Percentiles rank a stretch among this genome's conserved stretches.
phyloP scores from a whole-genome alignment of 371 early-diverging fungal genomes.

The Synchytrium microbalum region DNA sequence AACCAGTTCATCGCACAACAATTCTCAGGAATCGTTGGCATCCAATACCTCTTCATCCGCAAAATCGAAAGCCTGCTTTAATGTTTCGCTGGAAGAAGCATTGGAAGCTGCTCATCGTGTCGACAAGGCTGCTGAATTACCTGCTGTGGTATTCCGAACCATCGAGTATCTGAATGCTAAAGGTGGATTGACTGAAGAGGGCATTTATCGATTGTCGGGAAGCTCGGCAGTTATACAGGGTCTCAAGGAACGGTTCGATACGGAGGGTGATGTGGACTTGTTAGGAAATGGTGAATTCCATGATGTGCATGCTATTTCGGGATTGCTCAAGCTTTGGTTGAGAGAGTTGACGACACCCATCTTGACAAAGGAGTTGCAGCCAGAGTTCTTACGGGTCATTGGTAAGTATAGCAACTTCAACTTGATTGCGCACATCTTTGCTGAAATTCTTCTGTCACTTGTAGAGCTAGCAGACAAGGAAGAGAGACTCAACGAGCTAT shows the following conservation, averaged over 20 bases:
- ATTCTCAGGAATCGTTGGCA: slow-evolving; percentile 5
- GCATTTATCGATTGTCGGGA: slow-evolving; percentile 89
- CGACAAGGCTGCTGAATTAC: slow-evolving; percentile 68
- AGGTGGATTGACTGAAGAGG: slow-evolving; percentile 69
- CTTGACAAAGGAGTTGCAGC: slow-evolving; percentile 67
- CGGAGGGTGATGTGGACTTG: slow-evolving; percentile 55
- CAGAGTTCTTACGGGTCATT: slow-evolving; percentile 60
- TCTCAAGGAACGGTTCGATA: slow-evolving; percentile 73
- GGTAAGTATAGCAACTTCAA: slow-evolving; percentile 10
- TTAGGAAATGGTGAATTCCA: slow-evolving; percentile 46
- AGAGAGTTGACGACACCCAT: slow-evolving; percentile 82
- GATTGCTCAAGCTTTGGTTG: slow-evolving; percentile 84
- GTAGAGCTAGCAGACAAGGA: slow-evolving; percentile 61
- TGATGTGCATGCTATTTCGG: slow-evolving; percentile 89
- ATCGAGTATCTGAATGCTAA: slow-evolving; percentile 89
- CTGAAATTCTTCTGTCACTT: not conserved
- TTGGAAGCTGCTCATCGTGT: slow-evolving; percentile 28
- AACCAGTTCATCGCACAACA: slow-evolving; percentile 24
- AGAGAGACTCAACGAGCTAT: slow-evolving; percentile 67
- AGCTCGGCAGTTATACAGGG: slow-evolving; percentile 56
- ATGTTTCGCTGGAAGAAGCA: slow-evolving; percentile 34
- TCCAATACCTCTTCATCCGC: slow-evolving; percentile 1
- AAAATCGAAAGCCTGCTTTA: slow-evolving; percentile 13
- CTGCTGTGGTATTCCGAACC: slow-evolving; percentile 87
- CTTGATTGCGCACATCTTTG: not conserved